These are phyloP conservation scores for Sphaerulina vaccinii DNA, from an alignment of 2,329 filamentous ascomycete species.

Conservation along the genomic window DNA sequence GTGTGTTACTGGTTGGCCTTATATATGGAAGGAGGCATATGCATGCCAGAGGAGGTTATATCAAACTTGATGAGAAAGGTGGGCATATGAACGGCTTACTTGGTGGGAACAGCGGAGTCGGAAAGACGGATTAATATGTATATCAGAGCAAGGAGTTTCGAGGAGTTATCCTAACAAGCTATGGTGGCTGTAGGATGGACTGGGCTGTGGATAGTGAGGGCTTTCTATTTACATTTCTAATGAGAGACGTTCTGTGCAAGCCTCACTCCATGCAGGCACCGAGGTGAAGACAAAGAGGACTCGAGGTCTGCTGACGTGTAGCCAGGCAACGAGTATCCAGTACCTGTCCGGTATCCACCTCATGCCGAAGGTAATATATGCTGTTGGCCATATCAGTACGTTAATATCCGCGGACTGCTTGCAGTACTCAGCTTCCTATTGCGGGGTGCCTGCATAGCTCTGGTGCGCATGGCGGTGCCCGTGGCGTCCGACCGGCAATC, in stretches of 20 bases:
- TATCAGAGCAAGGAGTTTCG: neutral
- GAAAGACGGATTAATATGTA: constrained; percentile 15
- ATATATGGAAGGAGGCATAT: constrained; percentile 36
- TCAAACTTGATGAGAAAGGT: constrained; percentile 50
- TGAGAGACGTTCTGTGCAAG: neutral
- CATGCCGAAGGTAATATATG: too few relatives aligned
- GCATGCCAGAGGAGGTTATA: constrained; percentile 36
- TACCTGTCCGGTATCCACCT: too few relatives aligned
- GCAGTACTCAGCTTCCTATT: too few relatives aligned
- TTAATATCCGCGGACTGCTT: too few relatives aligned
- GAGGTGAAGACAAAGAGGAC: too few relatives aligned
- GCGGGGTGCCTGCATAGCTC: too few relatives aligned
- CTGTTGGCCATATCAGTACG: too few relatives aligned
- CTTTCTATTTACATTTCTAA: neutral
- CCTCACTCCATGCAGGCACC: too few relatives aligned
- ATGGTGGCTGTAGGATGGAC: neutral
- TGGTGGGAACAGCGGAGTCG: constrained; percentile 49
- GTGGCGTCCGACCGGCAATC: too few relatives aligned
- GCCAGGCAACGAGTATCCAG: too few relatives aligned
- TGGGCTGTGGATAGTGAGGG: neutral
- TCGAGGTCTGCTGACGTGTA: too few relatives aligned
- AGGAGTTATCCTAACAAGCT: neutral
- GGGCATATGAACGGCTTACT: constrained; percentile 68
- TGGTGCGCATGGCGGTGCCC: too few relatives aligned
- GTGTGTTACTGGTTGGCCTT: constrained; percentile 41